phyloP scores from a whole-genome alignment of 225 moss, liverwort and hornwort species.

The Ulota crispa region DNA sequence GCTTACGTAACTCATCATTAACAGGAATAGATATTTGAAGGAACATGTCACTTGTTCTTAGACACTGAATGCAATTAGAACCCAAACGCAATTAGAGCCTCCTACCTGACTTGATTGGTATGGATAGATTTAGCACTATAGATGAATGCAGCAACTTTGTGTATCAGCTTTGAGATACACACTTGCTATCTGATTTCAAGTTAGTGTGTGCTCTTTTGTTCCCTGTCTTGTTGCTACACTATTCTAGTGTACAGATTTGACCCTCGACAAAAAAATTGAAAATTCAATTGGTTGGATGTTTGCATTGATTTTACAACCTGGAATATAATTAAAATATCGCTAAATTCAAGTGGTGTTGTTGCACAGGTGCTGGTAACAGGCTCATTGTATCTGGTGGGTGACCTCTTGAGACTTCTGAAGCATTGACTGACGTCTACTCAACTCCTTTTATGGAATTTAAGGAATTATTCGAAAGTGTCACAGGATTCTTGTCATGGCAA shows the following conservation, averaged over 20 bases:
- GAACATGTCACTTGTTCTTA: too few relatives aligned
- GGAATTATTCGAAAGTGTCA: background rate
- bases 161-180: background rate
- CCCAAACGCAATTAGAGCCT: too few relatives aligned
- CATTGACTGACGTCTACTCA: constrained; percentile 60
- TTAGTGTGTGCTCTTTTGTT: background rate
- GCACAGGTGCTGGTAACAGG: constrained; percentile 94
- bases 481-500: background rate
- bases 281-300: background rate
- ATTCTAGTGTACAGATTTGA: background rate
- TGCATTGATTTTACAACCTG: background rate
- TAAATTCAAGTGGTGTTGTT: constrained; percentile 13
- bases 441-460: background rate
- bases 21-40: too few relatives aligned
- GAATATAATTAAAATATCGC: background rate
- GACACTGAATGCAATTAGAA: too few relatives aligned
- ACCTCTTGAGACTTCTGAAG: constrained; percentile 82
- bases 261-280: background rate
- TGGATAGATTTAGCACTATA: background rate
- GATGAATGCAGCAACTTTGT: background rate
- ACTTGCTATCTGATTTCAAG: background rate
- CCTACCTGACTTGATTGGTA: background rate
- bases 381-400: constrained; percentile 88
- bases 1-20: too few relatives aligned
- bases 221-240: background rate